Percentiles rank a stretch among this genome's conserved stretches.
Conservation (phyloP, 257 asterid species). For the Solanum medicagineum region DNA sequence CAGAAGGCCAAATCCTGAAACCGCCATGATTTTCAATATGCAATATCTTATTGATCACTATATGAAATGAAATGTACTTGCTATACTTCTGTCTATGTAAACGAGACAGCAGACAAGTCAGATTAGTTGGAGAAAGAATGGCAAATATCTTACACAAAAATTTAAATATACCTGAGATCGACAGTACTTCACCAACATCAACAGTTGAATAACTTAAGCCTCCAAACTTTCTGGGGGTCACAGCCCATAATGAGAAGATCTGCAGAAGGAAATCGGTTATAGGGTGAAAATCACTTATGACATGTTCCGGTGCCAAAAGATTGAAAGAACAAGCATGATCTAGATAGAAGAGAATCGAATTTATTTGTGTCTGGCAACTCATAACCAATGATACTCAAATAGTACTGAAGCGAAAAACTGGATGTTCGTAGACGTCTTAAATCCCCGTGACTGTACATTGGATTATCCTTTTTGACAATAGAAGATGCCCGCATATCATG, state of each 20-base stretch:
- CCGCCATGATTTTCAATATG: not conserved
- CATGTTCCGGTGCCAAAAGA: not conserved
- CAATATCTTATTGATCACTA: not conserved
- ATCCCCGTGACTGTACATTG: not conserved
- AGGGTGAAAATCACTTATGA: not conserved
- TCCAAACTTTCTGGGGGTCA: slow-evolving; percentile 57
- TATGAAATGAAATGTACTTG: not conserved
- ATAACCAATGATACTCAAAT: not conserved
- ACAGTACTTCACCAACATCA: slow-evolving; percentile 67
- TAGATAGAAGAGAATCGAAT: not conserved
- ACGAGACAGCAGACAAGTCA: not conserved
- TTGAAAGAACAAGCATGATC: not conserved
- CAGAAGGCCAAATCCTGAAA: slow-evolving; percentile 63
- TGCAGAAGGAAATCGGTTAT: not conserved
- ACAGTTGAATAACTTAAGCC: slow-evolving; percentile 57
- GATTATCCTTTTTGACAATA: not conserved
- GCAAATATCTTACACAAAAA: not conserved
- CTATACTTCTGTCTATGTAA: not conserved
- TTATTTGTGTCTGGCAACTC: not conserved
- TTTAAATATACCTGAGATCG: slow-evolving; percentile 45
- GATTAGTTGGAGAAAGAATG: not conserved
- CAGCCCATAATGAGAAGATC: slow-evolving; percentile 95
- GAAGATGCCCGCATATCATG: not conserved
- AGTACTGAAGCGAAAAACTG: not conserved
- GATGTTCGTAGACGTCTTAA: not conserved